These are phyloP conservation scores for Neocatenulostroma microsporum DNA, from an alignment of 2,329 filamentous ascomycete species.

Conservation along the genomic window DNA sequence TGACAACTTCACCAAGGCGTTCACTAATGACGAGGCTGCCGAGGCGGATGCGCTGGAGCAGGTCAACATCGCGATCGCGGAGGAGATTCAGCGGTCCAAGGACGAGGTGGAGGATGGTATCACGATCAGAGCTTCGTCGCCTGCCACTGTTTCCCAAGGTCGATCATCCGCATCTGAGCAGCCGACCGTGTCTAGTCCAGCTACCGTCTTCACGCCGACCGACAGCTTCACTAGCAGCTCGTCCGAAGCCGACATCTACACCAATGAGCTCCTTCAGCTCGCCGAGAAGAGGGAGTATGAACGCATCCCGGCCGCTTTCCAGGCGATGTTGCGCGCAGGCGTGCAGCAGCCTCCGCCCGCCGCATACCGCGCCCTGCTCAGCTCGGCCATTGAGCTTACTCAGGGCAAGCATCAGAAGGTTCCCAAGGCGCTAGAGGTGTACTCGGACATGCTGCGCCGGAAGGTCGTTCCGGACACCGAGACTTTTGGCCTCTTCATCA, in stretches of 20 bases:
- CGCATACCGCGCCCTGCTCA: slow-evolving; percentile 87
- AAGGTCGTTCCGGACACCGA: slow-evolving; percentile 72
- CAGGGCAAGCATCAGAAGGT: slow-evolving; percentile 73
- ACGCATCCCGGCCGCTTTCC: slow-evolving; percentile 85
- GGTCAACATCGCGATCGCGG: slow-evolving; percentile 75
- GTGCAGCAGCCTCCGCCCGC: slow-evolving; percentile 69
- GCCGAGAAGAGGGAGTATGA: slow-evolving; percentile 65
- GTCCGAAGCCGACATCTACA: slow-evolving; percentile 59
- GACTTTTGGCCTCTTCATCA: slow-evolving; percentile 82
- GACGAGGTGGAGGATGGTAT: slow-evolving; percentile 38
- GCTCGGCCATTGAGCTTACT: slow-evolving; percentile 76
- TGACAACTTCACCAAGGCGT: slow-evolving; percentile 52
- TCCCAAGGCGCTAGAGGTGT: slow-evolving; percentile 86
- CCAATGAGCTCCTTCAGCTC: slow-evolving; percentile 69
- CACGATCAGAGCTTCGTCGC: slow-evolving; percentile 14
- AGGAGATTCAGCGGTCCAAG: slow-evolving; percentile 61
- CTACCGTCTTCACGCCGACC: slow-evolving; percentile 20
- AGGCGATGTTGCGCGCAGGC: slow-evolving; percentile 76
- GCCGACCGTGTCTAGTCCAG: slow-evolving; percentile 17
- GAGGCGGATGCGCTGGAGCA: slow-evolving; percentile 60
- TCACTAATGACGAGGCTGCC: slow-evolving; percentile 40
- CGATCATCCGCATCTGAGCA: slow-evolving; percentile 15
- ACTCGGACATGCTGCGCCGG: slow-evolving; percentile 89
- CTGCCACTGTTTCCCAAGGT: slow-evolving; percentile 8
- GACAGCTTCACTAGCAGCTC: slow-evolving; percentile 40